Percentiles rank a stretch among this genome's conserved stretches.
phyloP scores from a whole-genome alignment of 225 moss, liverwort and hornwort species.

The Antitrichia curtipendula region DNA sequence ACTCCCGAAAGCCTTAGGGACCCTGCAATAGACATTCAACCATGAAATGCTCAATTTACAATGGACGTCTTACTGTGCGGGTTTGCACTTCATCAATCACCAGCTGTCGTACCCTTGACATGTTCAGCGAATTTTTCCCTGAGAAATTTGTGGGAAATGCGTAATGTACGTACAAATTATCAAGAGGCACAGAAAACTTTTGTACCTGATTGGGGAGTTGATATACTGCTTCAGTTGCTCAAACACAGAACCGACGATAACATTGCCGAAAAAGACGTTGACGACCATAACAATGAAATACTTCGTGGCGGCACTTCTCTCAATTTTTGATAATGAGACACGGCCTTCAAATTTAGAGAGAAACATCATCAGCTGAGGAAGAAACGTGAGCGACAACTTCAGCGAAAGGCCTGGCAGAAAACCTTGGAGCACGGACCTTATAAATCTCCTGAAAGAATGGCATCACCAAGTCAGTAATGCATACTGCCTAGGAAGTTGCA shows the following conservation, averaged over 20 bases:
- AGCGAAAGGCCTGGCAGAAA: conserved; percentile 69
- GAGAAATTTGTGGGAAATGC: neutral
- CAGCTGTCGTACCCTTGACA: neutral
- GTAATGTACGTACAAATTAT: neutral
- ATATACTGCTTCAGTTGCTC: conserved; percentile 74
- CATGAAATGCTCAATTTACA: neutral
- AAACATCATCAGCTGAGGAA: conserved; percentile 52
- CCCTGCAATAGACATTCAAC: conserved; percentile 32
- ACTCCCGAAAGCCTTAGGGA: conserved; percentile 63
- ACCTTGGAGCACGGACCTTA: conserved; percentile 71
- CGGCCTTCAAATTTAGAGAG: conserved; percentile 77
- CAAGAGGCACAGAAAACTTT: neutral
- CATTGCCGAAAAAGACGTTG: conserved; percentile 85
- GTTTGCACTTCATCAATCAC: neutral
- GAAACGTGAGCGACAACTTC: conserved; percentile 56
- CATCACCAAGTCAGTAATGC: neutral
- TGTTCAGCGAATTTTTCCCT: neutral
- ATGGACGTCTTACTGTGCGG: neutral
- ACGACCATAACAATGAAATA: conserved; percentile 86
- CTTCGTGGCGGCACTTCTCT: conserved; percentile 54
- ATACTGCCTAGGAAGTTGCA: neutral
- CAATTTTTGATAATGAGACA: conserved; percentile 60
- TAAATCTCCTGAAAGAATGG: conserved; percentile 30
- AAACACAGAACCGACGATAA: conserved; percentile 63
- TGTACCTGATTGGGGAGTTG: conserved; percentile 50